Percentiles rank a stretch among this genome's conserved stretches.
Evolutionary conservation across 1,284 basidiomycete genomes (phyloP).

Genomic region (Schizophyllum commune): DNA sequence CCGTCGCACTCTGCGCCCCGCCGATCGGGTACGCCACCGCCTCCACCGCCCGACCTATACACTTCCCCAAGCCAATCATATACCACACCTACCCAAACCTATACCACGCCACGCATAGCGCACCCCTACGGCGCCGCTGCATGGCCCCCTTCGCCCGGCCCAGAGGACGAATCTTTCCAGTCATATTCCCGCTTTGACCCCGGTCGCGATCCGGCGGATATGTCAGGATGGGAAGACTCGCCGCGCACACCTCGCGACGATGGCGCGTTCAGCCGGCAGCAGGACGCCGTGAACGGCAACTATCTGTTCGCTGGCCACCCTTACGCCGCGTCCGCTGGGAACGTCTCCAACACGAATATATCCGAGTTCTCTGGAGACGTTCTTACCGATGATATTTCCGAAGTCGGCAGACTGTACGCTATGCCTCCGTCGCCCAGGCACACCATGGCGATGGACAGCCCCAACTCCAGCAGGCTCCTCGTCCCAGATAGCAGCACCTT

Average conservation of each 20-base stretch:
- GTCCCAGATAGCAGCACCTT: background rate
- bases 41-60: background rate
- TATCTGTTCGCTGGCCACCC: background rate
- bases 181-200: background rate
- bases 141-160: background rate
- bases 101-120: background rate
- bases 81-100: background rate
- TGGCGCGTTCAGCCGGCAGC: background rate
- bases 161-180: background rate
- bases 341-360: background rate
- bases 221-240: background rate
- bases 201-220: background rate
- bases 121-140: background rate
- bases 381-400: background rate
- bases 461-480: background rate
- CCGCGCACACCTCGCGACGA: background rate
- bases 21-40: no score
- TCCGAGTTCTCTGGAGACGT: background rate
- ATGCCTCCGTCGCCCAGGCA: background rate
- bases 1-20: no score
- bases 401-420: background rate
- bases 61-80: background rate
- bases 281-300: background rate
- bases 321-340: background rate
- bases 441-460: background rate